These are phyloP conservation scores for Myrica gale DNA, from an alignment of 306 rosid species.

Conservation along the genomic window DNA sequence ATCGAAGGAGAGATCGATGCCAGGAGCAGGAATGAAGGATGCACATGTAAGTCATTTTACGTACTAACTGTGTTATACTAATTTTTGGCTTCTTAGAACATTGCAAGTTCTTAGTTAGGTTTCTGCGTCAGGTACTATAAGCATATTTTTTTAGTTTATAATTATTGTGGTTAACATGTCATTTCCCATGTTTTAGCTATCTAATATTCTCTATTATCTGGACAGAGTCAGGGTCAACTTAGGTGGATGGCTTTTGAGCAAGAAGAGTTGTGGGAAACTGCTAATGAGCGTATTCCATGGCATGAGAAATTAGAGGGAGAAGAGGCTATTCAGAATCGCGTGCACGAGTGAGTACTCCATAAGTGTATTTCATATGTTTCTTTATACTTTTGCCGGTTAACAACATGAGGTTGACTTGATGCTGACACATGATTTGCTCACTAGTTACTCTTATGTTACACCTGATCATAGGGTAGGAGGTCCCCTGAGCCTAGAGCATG, in stretches of 20 bases:
- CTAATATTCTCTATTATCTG: conserved; percentile 33
- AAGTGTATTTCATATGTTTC: conserved; percentile 18
- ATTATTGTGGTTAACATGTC: no score
- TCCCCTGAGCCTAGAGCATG: not conserved
- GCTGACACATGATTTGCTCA: not conserved
- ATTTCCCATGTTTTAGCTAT: not conserved
- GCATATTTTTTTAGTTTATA: no score
- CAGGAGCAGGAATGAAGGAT: conserved; percentile 55
- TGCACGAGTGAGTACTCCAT: conserved; percentile 73
- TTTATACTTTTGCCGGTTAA: conserved; percentile 19
- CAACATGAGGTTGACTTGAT: not conserved
- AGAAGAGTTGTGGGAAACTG: conserved; percentile 83
- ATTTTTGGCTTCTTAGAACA: not conserved
- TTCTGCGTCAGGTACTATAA: not conserved
- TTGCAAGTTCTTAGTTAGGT: not conserved
- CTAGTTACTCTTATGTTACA: not conserved
- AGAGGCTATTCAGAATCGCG: conserved; percentile 83
- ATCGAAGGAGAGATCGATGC: conserved; percentile 68
- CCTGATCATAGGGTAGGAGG: not conserved
- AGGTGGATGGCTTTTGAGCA: conserved; percentile 84
- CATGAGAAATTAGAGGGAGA: conserved; percentile 88
- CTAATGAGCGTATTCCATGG: conserved; percentile 90
- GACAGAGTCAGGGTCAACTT: conserved; percentile 78
- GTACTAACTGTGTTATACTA: not conserved
- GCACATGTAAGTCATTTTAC: conserved; percentile 45